Evolutionary conservation across 768 basidiomycete species (phyloP).

Genomic region (Boletus pseudo-olivaceus): DNA sequence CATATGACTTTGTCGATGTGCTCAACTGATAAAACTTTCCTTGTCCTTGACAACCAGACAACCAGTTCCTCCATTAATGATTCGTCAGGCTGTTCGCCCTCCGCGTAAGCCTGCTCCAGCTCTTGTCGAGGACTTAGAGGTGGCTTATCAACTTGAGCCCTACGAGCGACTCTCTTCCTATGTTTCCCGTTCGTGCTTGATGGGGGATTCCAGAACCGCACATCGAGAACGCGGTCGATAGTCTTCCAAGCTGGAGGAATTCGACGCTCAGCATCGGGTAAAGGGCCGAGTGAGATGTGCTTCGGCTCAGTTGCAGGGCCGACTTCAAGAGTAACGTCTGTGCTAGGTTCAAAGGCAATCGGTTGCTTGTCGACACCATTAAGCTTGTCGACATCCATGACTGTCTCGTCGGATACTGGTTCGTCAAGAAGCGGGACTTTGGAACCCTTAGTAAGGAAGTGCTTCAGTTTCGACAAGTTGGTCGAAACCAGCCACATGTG

Average conservation of each 20-base stretch:
- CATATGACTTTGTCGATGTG: slow-evolving; percentile 66
- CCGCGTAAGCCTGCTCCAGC: slow-evolving; percentile 41
- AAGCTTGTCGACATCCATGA: slow-evolving; percentile 28
- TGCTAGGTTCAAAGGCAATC: slow-evolving; percentile 40
- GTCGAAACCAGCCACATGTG: slow-evolving; percentile 85
- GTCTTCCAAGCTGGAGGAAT: slow-evolving; percentile 85
- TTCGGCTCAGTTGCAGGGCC: slow-evolving; percentile 30
- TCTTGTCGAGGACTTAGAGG: slow-evolving; percentile 22
- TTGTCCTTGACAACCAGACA: slow-evolving; percentile 48
- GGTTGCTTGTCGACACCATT: slow-evolving; percentile 19
- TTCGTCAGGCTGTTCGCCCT: slow-evolving; percentile 62
- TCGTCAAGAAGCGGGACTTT: slow-evolving; percentile 62
- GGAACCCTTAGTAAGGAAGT: slow-evolving; percentile 70
- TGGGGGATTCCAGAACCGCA: slow-evolving; percentile 58
- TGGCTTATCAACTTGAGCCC: slow-evolving; percentile 29
- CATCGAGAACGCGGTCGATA: slow-evolving; percentile 86
- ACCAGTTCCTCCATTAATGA: slow-evolving; percentile 56
- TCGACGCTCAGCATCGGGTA: slow-evolving; percentile 66
- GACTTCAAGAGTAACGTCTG: slow-evolving; percentile 35
- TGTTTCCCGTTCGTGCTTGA: slow-evolving; percentile 10
- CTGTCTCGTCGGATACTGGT: slow-evolving; percentile 30
- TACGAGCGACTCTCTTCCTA: slow-evolving; percentile 19
- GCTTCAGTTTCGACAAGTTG: slow-evolving; percentile 62
- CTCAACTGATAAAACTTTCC: slow-evolving; percentile 36
- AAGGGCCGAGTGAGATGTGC: slow-evolving; percentile 34